A percentile compares a stretch with the other conserved stretches of the same genome.
Evolutionary conservation across 2,329 filamentous ascomycete genomes (phyloP).

Genomic region (Colletotrichum tofieldiae): DNA sequence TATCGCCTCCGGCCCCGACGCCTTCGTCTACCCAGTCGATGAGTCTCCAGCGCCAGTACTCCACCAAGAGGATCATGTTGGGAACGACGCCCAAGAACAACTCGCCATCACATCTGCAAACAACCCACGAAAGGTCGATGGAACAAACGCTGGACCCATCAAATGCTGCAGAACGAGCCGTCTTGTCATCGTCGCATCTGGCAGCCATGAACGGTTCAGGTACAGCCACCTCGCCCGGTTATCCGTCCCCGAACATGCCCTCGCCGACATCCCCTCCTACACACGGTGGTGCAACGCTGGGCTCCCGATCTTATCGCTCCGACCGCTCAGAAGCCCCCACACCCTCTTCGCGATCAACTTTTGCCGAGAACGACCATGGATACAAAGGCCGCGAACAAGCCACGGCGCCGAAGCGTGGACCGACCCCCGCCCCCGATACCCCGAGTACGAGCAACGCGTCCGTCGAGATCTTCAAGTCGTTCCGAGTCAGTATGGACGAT

Average conservation of each 20-base stretch:
- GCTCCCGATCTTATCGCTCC: conserved; percentile 71
- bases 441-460: conserved; percentile 70
- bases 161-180: conserved; percentile 77
- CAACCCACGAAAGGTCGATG: conserved; percentile 76
- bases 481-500: conserved; percentile 97
- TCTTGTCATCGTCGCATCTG: conserved; percentile 78
- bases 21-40: conserved; percentile 66
- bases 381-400: conserved; percentile 55
- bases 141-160: conserved; percentile 79
- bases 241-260: conserved; percentile 76
- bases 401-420: conserved; percentile 69
- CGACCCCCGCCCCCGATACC: conserved; percentile 75
- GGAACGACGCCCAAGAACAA: conserved; percentile 80
- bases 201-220: conserved; percentile 77
- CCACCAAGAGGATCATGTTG: conserved; percentile 82
- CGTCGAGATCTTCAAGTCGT: conserved; percentile 99
- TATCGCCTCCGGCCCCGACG: conserved; percentile 72
- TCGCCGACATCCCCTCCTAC: conserved; percentile 79
- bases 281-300: conserved; percentile 70
- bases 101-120: conserved; percentile 81
- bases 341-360: conserved; percentile 68
- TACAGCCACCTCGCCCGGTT: conserved; percentile 65
- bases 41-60: conserved; percentile 79
- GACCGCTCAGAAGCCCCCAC: conserved; percentile 69
- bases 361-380: conserved; percentile 54